A percentile compares a stretch with the other conserved stretches of the same genome.
phyloP scores from a whole-genome alignment of 2,329 filamentous ascomycete species.

The Botrytis elliptica region DNA sequence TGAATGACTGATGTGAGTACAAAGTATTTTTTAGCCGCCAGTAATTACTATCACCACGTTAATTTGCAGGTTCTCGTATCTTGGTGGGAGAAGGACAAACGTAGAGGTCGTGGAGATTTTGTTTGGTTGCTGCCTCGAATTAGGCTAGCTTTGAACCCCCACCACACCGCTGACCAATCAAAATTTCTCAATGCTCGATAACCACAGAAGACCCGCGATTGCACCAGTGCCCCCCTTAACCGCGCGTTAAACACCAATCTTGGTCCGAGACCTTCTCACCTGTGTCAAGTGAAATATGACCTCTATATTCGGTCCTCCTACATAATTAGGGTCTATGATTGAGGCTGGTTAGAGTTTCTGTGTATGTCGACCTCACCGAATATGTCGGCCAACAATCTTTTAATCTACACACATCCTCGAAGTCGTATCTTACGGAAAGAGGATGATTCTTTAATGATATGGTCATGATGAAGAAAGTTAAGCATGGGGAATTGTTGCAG shows the following conservation, averaged over 20 bases:
- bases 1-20: neutral
- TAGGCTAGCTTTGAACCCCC: neutral
- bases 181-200: neutral
- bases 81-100: neutral
- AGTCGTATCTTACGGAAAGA: neutral
- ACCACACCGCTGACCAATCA: neutral
- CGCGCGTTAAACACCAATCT: slow-evolving; percentile 6
- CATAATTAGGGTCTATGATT: neutral
- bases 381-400: slow-evolving; percentile 7
- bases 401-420: slow-evolving; percentile 9
- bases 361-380: neutral
- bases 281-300: slow-evolving; percentile 1
- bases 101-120: neutral
- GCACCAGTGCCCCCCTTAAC: neutral
- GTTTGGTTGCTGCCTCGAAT: neutral
- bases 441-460: neutral
- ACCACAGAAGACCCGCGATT: neutral
- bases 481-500: slow-evolving; percentile 21
- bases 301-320: neutral
- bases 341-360: neutral
- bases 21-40: neutral
- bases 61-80: neutral
- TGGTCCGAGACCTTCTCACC: neutral
- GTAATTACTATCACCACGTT: neutral
- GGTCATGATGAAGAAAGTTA: slow-evolving; percentile 16